Conservation (phyloP, 2,329 filamentous ascomycete species). For the Pestalotiopsis sp. region DNA sequence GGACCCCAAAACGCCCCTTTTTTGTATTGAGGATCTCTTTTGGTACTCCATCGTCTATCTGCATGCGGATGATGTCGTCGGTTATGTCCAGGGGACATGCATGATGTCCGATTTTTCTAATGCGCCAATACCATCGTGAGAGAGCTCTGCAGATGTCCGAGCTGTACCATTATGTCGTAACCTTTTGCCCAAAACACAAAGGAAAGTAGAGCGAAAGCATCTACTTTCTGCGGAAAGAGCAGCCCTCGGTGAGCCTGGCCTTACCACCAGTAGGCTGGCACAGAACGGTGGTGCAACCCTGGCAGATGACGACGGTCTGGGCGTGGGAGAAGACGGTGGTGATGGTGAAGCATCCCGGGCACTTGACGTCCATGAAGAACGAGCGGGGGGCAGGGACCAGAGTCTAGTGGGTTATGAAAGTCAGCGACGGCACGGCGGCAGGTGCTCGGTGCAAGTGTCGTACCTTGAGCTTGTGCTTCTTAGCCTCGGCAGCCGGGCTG, state of each 20-base stretch:
- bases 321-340: constrained; percentile 99
- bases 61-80: constrained; percentile 46
- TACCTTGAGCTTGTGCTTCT: constrained; percentile 99
- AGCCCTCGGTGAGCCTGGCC: constrained; percentile 98
- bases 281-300: constrained; percentile 98
- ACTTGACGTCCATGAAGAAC: constrained; percentile 99
- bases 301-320: constrained; percentile 99
- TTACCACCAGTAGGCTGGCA: constrained; percentile 99
- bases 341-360: constrained; percentile 99
- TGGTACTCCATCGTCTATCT: constrained; percentile 74
- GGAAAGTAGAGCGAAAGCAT: constrained; percentile 51
- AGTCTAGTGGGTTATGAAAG: constrained; percentile 55
- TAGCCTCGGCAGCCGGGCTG: constrained; percentile 93
- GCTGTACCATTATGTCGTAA: constrained; percentile 56
- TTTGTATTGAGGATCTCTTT: constrained; percentile 59
- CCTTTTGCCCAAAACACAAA: constrained; percentile 44
- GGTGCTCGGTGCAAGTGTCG: constrained; percentile 29
- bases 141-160: constrained; percentile 61
- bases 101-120: constrained; percentile 38
- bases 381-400: constrained; percentile 96
- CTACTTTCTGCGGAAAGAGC: constrained; percentile 99
- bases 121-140: constrained; percentile 51
- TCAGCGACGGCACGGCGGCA: constrained; percentile 19
- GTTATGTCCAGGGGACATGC: constrained; percentile 38
- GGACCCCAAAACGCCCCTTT: constrained; percentile 74